Conservation (phyloP, 2,329 filamentous ascomycete genomes). For the Aspergillus sp. region DNA sequence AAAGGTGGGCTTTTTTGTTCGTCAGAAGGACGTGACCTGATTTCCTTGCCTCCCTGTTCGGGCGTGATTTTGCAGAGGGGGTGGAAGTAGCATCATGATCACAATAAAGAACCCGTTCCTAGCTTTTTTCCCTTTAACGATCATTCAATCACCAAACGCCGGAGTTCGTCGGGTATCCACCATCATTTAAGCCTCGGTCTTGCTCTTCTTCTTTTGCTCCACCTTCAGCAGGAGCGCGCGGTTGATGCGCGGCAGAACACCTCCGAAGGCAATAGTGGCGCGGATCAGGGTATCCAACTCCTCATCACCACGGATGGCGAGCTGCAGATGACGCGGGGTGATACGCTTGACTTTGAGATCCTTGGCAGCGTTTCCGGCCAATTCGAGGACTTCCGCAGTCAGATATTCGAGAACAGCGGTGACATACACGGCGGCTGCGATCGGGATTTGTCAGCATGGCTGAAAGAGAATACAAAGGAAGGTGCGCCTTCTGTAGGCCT, state of each 20-base stretch:
- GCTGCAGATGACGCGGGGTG: constrained; percentile 93
- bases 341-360: constrained; percentile 99
- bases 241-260: constrained; percentile 98
- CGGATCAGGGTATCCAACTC: constrained; percentile 96
- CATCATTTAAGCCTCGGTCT: constrained; percentile 44
- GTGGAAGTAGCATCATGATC: constrained; percentile 13
- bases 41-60: background rate
- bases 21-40: constrained; percentile 1
- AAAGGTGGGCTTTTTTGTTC: background rate
- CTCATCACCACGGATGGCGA: constrained; percentile 97
- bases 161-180: constrained; percentile 26
- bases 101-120: constrained; percentile 17
- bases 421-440: constrained; percentile 84
- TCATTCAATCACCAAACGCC: constrained; percentile 29
- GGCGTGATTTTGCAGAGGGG: background rate
- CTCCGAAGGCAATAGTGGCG: constrained; percentile 96
- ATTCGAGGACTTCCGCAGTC: constrained; percentile 94
- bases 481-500: background rate
- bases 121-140: constrained; percentile 22
- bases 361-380: constrained; percentile 98
- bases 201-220: constrained; percentile 93
- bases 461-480: background rate
- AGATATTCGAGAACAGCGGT: constrained; percentile 98
- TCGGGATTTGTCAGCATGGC: constrained; percentile 18
- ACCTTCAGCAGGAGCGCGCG: constrained; percentile 93